These are phyloP conservation scores for Geoglossum cookeanum DNA, from an alignment of 2,329 filamentous ascomycete genomes.

Conservation along the genomic window DNA sequence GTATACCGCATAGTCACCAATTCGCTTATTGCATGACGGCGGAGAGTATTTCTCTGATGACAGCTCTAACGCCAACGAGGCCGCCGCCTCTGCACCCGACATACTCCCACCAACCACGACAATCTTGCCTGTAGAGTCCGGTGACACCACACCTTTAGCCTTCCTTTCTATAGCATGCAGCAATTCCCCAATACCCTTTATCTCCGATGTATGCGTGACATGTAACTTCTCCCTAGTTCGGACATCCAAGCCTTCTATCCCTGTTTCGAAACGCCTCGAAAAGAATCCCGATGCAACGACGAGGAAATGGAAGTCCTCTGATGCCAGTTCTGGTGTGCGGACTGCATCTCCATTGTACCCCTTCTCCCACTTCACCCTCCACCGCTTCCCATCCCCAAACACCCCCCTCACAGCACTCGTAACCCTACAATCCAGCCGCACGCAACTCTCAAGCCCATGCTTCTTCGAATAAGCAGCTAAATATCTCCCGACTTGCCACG, in stretches of 20 bases:
- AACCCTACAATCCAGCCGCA: constrained; percentile 28
- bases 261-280: constrained; percentile 36
- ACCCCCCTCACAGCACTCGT: constrained; percentile 11
- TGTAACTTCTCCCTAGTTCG: constrained; percentile 22
- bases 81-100: constrained; percentile 62
- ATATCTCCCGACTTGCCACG: constrained; percentile 60
- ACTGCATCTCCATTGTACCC: background rate
- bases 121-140: constrained; percentile 30
- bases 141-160: background rate
- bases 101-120: constrained; percentile 65
- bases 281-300: constrained; percentile 64
- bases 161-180: constrained; percentile 6
- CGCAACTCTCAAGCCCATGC: constrained; percentile 33
- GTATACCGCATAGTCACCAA: constrained; percentile 34
- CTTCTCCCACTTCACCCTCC: constrained; percentile 21
- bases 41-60: constrained; percentile 43
- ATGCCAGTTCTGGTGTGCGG: background rate
- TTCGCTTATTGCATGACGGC: constrained; percentile 9
- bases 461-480: constrained; percentile 41
- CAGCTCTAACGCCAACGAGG: constrained; percentile 49
- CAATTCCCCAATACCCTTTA: constrained; percentile 32
- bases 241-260: constrained; percentile 18
- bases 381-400: constrained; percentile 14
- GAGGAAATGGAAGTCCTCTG: constrained; percentile 44
- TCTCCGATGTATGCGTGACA: constrained; percentile 48